Base-by-base conservation (phyloP, 768 basidiomycete genomes). In the Pholiota microspora region DNA sequence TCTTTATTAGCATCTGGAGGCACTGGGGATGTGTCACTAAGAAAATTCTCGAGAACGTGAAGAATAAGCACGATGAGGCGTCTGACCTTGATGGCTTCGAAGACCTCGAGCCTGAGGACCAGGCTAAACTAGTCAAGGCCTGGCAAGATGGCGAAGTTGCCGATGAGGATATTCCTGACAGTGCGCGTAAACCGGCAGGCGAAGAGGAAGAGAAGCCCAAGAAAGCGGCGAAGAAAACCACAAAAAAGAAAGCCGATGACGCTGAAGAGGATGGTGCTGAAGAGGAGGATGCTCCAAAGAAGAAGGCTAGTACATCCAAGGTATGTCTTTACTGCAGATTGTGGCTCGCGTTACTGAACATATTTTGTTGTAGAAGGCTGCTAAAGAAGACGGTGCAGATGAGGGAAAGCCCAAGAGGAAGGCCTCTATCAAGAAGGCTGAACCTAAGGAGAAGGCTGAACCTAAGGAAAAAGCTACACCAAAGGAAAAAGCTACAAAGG, bases 1-100 rank as follows among this genome's bases (percentile, higher is more conserved):
- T 42, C 51, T 31, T 7, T 24, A 44, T 52, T 24, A 92, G 89
- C 64, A 68, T 77, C 29, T 96, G 91, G 91, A 84, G 92, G 58
- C 94, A 96, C 64, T 96, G 92, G 92, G 93, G 93, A 16, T 95
- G 94, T 65, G 78, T 81, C 6, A 93, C 92, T 0, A 40, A 76
- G 16, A 83, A 79, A 63, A 82, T 94, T 46, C 62, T 96, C 28
- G 65, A 64, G 18, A 94, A 93, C 65, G 75, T 90, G 69, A 89
- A 93, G 71, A 75, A 75, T 10, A 69, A 73, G 2, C 79, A 88
- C 57, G 73, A 76, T 1, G 75, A 75, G 4, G 74, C 83, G 0
- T 76, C 80, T 8, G 92, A 94, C 0, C 73, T 96, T 32, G 94
- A 98, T 65, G 94, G 94, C 16, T 96, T 79, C 68, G 90, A 93